phyloP scores from a whole-genome alignment of 139 green algal species.

The Ulvella scutata region DNA sequence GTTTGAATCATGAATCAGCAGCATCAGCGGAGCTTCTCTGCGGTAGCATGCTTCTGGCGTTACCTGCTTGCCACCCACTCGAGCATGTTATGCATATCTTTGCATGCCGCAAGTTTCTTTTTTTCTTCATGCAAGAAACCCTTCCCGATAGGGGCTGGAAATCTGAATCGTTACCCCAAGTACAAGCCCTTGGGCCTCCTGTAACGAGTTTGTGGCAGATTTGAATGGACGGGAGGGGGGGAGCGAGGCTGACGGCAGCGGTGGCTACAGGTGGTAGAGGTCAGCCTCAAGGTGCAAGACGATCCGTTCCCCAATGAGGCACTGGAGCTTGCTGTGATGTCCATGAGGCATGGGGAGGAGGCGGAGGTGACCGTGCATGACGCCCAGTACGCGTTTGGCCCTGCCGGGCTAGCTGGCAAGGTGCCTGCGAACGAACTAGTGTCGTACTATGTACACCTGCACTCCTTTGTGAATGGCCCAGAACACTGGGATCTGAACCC shows the following conservation, averaged over 20 bases:
- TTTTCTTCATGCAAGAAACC: no score
- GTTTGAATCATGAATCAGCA: no score
- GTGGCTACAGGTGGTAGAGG: constrained; percentile 2
- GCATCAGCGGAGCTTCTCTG: no score
- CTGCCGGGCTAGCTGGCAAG: background rate
- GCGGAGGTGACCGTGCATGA: constrained; percentile 48
- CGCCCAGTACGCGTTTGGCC: constrained; percentile 51
- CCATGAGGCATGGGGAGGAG: constrained; percentile 79
- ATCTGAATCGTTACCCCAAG: no score
- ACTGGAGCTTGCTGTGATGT: constrained; percentile 67
- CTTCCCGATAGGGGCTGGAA: no score
- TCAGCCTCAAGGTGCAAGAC: background rate
- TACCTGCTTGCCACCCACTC: no score
- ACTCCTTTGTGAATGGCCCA: constrained; percentile 2
- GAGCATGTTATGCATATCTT: no score
- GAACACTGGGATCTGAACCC: background rate
- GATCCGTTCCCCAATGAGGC: constrained; percentile 22
- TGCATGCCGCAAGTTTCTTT: no score
- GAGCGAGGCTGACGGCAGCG: constrained; percentile 17
- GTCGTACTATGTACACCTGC: constrained; percentile 46
- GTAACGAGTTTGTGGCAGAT: no score
- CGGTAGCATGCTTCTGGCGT: no score
- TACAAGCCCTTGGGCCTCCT: no score
- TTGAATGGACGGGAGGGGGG: background rate
- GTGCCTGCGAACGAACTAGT: constrained; percentile 32